phyloP scores from a whole-genome alignment of 2,329 filamentous ascomycete genomes.

The Alternaria ethzedia region DNA sequence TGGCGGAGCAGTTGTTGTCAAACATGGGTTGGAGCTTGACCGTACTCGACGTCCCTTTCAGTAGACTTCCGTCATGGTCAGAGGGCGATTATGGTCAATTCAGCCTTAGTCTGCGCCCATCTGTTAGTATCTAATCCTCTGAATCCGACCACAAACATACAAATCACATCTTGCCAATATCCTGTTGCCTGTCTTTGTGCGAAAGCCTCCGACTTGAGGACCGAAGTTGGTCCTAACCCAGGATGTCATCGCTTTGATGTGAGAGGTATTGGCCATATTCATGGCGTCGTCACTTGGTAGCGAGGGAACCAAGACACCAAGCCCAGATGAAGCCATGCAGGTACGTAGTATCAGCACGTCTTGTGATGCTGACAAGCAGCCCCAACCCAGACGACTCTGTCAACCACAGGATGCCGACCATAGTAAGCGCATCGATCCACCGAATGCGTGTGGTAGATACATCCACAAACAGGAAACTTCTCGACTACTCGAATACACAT shows the following conservation, averaged over 20 bases:
- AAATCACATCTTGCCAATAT: background rate
- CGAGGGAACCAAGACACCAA: rapidly evolving
- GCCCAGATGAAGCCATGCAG: background rate
- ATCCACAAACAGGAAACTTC: conserved; percentile 47
- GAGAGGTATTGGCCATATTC: background rate
- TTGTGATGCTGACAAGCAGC: conserved; percentile 32
- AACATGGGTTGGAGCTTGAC: background rate
- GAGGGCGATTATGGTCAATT: background rate
- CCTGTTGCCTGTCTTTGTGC: background rate
- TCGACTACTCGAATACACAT: conserved; percentile 49
- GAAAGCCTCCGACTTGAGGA: background rate
- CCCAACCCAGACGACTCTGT: conserved; percentile 41
- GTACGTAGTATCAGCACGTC: background rate
- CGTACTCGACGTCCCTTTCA: background rate
- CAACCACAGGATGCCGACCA: conserved; percentile 39
- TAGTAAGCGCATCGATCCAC: conserved; percentile 44
- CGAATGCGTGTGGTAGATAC: conserved; percentile 44
- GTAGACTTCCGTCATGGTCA: too few species aligned
- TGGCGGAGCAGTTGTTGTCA: background rate
- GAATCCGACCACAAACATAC: background rate
- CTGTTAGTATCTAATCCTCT: background rate
- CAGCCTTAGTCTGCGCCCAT: background rate
- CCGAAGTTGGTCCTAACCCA: background rate
- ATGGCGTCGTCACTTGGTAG: background rate
- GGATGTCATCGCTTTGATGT: background rate